These are phyloP conservation scores for Cubamyces sp. DNA, from an alignment of 768 basidiomycete species.

Conservation along the genomic window DNA sequence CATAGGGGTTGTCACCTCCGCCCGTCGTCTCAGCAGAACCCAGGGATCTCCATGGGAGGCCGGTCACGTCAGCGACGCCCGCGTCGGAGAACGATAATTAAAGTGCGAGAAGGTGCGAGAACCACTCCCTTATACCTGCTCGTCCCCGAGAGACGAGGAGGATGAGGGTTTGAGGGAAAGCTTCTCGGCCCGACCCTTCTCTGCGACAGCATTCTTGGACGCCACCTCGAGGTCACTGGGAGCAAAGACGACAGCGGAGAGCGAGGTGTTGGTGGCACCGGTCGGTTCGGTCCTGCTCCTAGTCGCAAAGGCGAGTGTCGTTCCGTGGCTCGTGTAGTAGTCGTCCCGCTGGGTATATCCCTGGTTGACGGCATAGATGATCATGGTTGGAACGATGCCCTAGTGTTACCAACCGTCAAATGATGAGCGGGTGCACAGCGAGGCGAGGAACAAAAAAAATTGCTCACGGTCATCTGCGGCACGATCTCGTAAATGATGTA, in stretches of 20 bases:
- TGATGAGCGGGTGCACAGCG: background rate
- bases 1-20: too few relatives aligned
- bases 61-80: too few relatives aligned
- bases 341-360: background rate
- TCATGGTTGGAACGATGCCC: slow-evolving; percentile 18
- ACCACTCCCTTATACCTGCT: too few relatives aligned
- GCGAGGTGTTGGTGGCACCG: background rate
- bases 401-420: background rate
- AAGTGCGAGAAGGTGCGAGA: too few relatives aligned
- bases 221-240: background rate
- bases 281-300: background rate
- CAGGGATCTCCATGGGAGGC: too few relatives aligned
- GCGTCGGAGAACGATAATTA: too few relatives aligned
- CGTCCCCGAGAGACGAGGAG: too few relatives aligned
- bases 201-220: background rate
- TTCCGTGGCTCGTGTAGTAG: background rate
- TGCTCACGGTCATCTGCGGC: slow-evolving; percentile 23
- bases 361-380: slow-evolving; percentile 16
- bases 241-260: background rate
- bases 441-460: too few relatives aligned
- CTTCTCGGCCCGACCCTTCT: background rate
- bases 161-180: background rate
- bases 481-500: slow-evolving; percentile 24
- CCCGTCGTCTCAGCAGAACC: too few relatives aligned
- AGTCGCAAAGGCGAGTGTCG: background rate